phyloP scores from a whole-genome alignment of 805 yeast species.

The Barnettozyma vustinii region DNA sequence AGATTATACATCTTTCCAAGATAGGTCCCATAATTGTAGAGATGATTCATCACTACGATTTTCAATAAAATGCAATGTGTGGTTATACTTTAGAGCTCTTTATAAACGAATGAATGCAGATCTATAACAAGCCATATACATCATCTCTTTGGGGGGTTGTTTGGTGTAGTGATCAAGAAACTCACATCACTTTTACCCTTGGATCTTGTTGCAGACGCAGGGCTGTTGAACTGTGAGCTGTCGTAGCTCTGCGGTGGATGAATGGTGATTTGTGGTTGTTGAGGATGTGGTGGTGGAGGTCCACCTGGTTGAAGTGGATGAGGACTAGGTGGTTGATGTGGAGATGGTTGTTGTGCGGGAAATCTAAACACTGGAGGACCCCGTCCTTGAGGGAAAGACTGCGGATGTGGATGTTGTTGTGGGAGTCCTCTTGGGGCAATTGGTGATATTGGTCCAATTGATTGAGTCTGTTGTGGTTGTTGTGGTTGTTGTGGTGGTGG shows the following conservation, averaged over 20 bases:
- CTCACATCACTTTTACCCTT: conserved; percentile 22
- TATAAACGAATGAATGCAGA: neutral
- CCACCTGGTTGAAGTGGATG: neutral
- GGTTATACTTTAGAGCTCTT: neutral
- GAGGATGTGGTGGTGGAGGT: conserved; percentile 1
- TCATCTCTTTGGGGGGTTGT: conserved; percentile 21
- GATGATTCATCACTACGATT: neutral
- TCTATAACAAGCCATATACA: neutral
- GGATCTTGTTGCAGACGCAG: neutral
- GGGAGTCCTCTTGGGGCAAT: neutral
- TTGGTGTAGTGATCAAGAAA: conserved; percentile 24
- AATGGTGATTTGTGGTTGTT: conserved; percentile 4
- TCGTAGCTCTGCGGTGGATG: conserved; percentile 1
- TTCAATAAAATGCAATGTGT: neutral
- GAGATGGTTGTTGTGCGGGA: conserved; percentile 1
- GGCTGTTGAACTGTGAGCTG: conserved; percentile 6
- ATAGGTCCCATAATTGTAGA: neutral
- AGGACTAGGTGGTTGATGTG: neutral
- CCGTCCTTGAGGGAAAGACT: neutral
- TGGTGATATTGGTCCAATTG: conserved; percentile 3
- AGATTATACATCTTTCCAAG: conserved; percentile 2
- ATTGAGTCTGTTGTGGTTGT: conserved; percentile 6
- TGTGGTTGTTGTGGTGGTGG: conserved; percentile 1
- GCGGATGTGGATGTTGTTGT: conserved; percentile 3
- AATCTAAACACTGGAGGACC: neutral